Conservation (phyloP, 768 basidiomycete genomes). For the Suillus americanus region DNA sequence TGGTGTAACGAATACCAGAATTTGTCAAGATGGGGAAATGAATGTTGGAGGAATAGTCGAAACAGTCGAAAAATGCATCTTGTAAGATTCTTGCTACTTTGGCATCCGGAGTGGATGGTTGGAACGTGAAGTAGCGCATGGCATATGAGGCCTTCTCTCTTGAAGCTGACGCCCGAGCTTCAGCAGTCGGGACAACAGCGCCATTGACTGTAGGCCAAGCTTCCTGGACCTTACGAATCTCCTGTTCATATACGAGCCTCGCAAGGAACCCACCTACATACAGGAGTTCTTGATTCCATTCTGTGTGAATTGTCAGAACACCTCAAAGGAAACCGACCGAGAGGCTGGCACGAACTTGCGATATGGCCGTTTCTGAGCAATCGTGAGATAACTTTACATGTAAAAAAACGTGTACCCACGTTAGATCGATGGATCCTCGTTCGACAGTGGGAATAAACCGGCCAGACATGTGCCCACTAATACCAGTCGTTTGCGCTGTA, state of each 20-base stretch:
- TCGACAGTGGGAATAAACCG: conserved; percentile 96
- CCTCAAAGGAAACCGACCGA: background rate
- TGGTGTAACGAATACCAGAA: conserved; percentile 62
- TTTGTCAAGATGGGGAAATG: conserved; percentile 76
- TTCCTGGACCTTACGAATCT: conserved; percentile 55
- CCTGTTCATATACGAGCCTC: conserved; percentile 81
- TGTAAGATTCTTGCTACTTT: conserved; percentile 70
- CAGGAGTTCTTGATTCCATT: conserved; percentile 90
- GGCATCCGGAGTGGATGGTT: conserved; percentile 76
- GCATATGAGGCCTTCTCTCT: conserved; percentile 55
- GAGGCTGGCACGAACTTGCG: conserved; percentile 47
- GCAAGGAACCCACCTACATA: conserved; percentile 80
- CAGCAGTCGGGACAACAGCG: background rate
- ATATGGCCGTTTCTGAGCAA: conserved; percentile 73
- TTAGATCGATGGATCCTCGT: conserved; percentile 85
- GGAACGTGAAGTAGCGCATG: conserved; percentile 86
- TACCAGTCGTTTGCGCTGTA: conserved; percentile 87
- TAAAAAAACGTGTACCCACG: conserved; percentile 44
- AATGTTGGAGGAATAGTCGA: conserved; percentile 44
- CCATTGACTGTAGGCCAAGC: conserved; percentile 21
- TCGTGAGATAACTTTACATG: conserved; percentile 1
- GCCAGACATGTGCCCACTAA: conserved; percentile 61
- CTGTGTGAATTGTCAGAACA: conserved; percentile 33
- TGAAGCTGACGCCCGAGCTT: background rate
- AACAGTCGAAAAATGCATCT: conserved; percentile 72